A percentile compares a stretch with the other conserved stretches of the same genome.
Evolutionary conservation across 1,139 yeast species (phyloP).

Genomic region (Spencermartinsiella ligniputridi): DNA sequence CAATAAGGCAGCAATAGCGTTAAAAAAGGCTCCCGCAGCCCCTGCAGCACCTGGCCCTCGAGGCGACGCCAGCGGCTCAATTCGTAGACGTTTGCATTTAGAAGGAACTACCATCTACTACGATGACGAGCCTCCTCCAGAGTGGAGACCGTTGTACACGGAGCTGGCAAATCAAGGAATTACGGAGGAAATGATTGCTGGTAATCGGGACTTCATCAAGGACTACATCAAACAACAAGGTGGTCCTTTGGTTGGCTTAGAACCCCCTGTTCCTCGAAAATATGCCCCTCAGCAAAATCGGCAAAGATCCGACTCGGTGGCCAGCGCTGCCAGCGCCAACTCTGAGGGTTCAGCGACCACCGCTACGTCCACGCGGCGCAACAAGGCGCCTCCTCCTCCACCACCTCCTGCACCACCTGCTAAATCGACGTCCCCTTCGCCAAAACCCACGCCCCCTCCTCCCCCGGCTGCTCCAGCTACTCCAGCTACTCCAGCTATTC

Average conservation of each 20-base stretch:
- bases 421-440: constrained; percentile 19
- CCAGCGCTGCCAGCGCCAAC: constrained; percentile 18
- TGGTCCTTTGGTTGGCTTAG: constrained; percentile 79
- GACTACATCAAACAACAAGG: constrained; percentile 73
- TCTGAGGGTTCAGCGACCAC: constrained; percentile 14
- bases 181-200: constrained; percentile 85
- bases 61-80: constrained; percentile 45
- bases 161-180: constrained; percentile 79
- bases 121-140: constrained; percentile 79
- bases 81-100: constrained; percentile 53
- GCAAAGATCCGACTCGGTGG: constrained; percentile 18
- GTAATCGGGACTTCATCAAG: constrained; percentile 75
- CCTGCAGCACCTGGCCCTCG: constrained; percentile 61
- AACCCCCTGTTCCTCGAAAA: constrained; percentile 76
- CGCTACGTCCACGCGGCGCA: constrained; percentile 21
- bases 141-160: constrained; percentile 72
- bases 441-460: constrained; percentile 36
- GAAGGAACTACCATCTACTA: constrained; percentile 53
- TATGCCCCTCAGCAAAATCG: constrained; percentile 29
- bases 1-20: constrained; percentile 82
- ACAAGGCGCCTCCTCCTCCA: constrained; percentile 49
- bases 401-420: constrained; percentile 31
- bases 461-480: constrained; percentile 31
- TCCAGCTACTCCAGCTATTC: constrained; percentile 22
- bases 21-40: constrained; percentile 44